Percentiles rank a stretch among this genome's conserved stretches.
phyloP scores from a whole-genome alignment of 306 rosid species.

The Senna siamea region DNA sequence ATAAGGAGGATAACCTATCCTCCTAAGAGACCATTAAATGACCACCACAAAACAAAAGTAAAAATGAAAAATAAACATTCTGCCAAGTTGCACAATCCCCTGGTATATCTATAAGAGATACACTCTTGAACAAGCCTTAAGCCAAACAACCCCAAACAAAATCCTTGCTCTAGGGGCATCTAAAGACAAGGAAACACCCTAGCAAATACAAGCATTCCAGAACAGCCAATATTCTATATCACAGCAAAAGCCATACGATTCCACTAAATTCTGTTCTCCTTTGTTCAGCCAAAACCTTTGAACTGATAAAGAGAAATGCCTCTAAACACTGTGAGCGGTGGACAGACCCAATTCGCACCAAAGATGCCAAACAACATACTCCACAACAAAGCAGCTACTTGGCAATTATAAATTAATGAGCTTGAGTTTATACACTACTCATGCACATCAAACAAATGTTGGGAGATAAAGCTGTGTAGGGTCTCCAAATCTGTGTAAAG shows the following conservation, averaged over 20 bases:
- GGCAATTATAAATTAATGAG: background rate
- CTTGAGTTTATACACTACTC: background rate
- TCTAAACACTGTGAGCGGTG: too few relatives aligned
- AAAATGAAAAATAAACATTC: background rate
- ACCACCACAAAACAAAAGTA: background rate
- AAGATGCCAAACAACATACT: background rate
- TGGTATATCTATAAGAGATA: background rate
- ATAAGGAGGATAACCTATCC: background rate
- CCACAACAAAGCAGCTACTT: background rate
- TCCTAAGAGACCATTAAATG: background rate
- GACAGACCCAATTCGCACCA: background rate
- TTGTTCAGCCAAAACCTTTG: background rate
- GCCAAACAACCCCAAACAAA: background rate
- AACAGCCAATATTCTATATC: too few relatives aligned
- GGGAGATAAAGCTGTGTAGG: background rate
- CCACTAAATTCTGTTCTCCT: background rate
- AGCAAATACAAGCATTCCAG: background rate
- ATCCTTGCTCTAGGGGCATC: too few relatives aligned
- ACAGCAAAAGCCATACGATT: background rate
- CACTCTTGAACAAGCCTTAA: background rate
- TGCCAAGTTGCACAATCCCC: background rate
- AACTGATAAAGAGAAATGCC: background rate
- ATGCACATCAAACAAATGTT: background rate
- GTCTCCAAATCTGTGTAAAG: too few relatives aligned
- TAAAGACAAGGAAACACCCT: background rate